Conservation (phyloP, 2,329 filamentous ascomycete species). For the Emericellopsis atlantica region DNA sequence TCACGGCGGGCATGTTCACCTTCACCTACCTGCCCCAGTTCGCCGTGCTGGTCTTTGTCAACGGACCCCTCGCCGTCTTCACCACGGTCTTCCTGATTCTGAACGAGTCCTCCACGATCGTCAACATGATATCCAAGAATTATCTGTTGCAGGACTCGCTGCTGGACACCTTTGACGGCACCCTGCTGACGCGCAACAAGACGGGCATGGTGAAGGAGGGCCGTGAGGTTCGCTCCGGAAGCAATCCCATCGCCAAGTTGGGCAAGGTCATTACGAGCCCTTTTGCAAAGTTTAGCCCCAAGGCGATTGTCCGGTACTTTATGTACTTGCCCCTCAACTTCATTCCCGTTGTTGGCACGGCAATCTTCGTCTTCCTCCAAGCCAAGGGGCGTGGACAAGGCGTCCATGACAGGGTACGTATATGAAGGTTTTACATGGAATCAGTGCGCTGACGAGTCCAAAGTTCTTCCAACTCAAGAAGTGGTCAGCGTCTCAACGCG, state of each 20-base stretch:
- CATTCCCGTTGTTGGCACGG: slow-evolving; percentile 77
- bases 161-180: slow-evolving; percentile 80
- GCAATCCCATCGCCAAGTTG: slow-evolving; percentile 41
- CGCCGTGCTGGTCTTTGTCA: slow-evolving; percentile 70
- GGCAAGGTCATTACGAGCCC: slow-evolving; percentile 45
- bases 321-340: slow-evolving; percentile 89
- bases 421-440: neutral
- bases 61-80: slow-evolving; percentile 68
- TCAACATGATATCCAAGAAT: slow-evolving; percentile 46
- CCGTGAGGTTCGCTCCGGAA: slow-evolving; percentile 55
- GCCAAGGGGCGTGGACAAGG: slow-evolving; percentile 25
- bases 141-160: slow-evolving; percentile 74
- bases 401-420: slow-evolving; percentile 3
- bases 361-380: slow-evolving; percentile 68
- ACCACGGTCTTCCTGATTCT: slow-evolving; percentile 58
- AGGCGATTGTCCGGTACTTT: slow-evolving; percentile 61
- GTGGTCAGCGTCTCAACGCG: slow-evolving; percentile 54
- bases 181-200: slow-evolving; percentile 37
- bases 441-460: neutral
- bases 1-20: slow-evolving; percentile 73
- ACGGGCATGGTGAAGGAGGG: slow-evolving; percentile 58
- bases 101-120: slow-evolving; percentile 46
- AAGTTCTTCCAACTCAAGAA: slow-evolving; percentile 88
- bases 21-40: slow-evolving; percentile 81
- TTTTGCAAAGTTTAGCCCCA: slow-evolving; percentile 42